Evolutionary conservation across 2,329 filamentous ascomycete species (phyloP).

Genomic region (Biscogniauxia sp.): DNA sequence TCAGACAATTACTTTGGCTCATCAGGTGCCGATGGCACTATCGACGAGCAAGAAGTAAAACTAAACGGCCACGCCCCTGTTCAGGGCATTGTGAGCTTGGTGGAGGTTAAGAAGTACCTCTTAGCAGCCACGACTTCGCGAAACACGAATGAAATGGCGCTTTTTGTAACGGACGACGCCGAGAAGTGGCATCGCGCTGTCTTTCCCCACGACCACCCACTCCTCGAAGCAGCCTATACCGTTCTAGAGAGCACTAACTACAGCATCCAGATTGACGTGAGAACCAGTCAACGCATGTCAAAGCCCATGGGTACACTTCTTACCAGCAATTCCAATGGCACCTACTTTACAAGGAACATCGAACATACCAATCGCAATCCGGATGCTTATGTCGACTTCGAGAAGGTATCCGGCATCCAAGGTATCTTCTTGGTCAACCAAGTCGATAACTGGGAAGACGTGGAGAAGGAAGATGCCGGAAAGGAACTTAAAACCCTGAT

Average conservation of each 20-base stretch:
- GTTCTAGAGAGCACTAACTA: slow-evolving; percentile 95
- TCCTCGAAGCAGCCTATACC: slow-evolving; percentile 86
- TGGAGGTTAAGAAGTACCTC: slow-evolving; percentile 80
- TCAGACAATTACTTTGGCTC: slow-evolving; percentile 80
- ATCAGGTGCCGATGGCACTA: slow-evolving; percentile 40
- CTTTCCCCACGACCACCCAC: slow-evolving; percentile 76
- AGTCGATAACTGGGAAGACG: slow-evolving; percentile 80
- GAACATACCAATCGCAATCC: slow-evolving; percentile 86
- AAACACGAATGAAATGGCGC: slow-evolving; percentile 83
- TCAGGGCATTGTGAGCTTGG: slow-evolving; percentile 77
- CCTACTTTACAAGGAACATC: slow-evolving; percentile 88
- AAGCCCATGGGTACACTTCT: slow-evolving; percentile 83
- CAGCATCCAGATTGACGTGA: slow-evolving; percentile 94
- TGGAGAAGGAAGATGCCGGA: slow-evolving; percentile 52
- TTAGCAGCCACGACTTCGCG: slow-evolving; percentile 78
- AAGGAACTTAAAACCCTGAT: slow-evolving; percentile 80
- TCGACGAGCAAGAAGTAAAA: slow-evolving; percentile 70
- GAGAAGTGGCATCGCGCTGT: slow-evolving; percentile 86
- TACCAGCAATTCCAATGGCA: slow-evolving; percentile 96
- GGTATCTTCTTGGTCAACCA: slow-evolving; percentile 88
- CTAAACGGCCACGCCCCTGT: slow-evolving; percentile 73
- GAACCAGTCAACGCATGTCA: slow-evolving; percentile 61
- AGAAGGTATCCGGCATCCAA: slow-evolving; percentile 88
- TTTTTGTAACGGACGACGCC: slow-evolving; percentile 85
- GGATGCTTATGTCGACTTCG: slow-evolving; percentile 83